Base-by-base conservation (phyloP, 306 rosid species). In the Castanea mollissima region DNA sequence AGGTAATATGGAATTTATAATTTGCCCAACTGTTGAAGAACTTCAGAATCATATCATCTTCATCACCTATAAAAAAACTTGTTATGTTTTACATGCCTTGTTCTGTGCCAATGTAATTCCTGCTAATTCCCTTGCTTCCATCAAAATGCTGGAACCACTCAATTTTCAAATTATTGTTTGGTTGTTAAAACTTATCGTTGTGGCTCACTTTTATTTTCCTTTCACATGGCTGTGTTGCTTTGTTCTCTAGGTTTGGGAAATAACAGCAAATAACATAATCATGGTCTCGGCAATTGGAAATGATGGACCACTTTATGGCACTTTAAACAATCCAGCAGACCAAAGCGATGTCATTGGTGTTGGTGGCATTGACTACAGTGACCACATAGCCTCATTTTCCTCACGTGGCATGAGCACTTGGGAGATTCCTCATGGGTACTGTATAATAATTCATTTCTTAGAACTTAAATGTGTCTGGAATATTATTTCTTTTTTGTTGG, bases 251-350 rank as follows among this genome's bases (percentile, higher is more conserved):
- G 90, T 93, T 71, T 95, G 99, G 99, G 99, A 95, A 83, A 90
- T 95, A 78, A 95, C 99, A 56, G 98, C 99, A 79, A 93, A 87
- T 86, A 93, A 95, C 72, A 93, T 95, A 76, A 92, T 95, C 74
- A 92, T 95, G 99, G 98, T 93, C 74, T 95, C 99, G 35, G 99
- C 99, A 59, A 95, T 95, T 84, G 99, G 99, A 80, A 95, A 95
- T 79, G 99, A 95, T 70, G 99, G 98, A 76, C 99, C 99, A 11
- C 97, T 95, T 79, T 95, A 95, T 78, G 98, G 99, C 74, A 95
- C 99, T 74, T 84, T 95, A 77, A 95, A 95, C 84, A 95, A 95
- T 82, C 99, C 99, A 55, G 99, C 99, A 19, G 99, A 95, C 85
- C 99, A 93, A 84, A 93, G 97, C 76, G 99, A 93, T 60, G 86